Evolutionary conservation across 805 yeast species (phyloP), one percentile per base, ranked within the genome.

Genomic region (Saturnispora serradocipensis): DNA sequence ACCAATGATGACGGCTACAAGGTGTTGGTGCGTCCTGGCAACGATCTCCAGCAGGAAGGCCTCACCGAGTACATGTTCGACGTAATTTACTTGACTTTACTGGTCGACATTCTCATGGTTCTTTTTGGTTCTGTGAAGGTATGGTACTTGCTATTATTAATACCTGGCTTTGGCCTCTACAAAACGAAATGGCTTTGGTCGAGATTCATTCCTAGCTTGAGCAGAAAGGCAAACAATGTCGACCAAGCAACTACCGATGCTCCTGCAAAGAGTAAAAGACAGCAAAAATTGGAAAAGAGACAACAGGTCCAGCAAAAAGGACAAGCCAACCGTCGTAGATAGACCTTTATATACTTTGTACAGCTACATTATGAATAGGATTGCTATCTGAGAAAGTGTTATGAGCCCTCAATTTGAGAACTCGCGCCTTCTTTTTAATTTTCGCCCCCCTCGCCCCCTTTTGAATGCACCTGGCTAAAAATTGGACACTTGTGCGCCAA

Each of bases 31-130:
- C 67, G 65, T 11, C 64, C 85, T 1, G 91, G 90, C 2, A 77
- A 74, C 30, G 86, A 86, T 59, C 72, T 85, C 53, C 66, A 66
- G 51, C 86, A 78, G 54, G 61, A 66, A 3, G 93, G 93, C 0
- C 69, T 86, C 40, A 82, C 82, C 38, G 91, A 86, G 65, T 84
- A 82, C 69, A 68, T 84, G 72, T 82, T 82, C 61, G 93, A 86
- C 61, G 64, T 84, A 11, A 68, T 86, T 53, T 85, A 85, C 61
- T 64, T 85, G 45, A 83, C 89, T 3, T 74, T 83, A 75, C 58
- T 76, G 20, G 70, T 80, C 56, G 80, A 81, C 56, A 50, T 82
- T 1, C 65, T 82, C 48, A 76, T 80, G 70, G 58, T 78, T 5
- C 22, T 78, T 0, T 59, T 77, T 36, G 89, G 89, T 5, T 62